A percentile compares a stretch with the other conserved stretches of the same genome.
phyloP scores from a whole-genome alignment of 2,329 filamentous ascomycete genomes.

The Colletotrichum godetiae region DNA sequence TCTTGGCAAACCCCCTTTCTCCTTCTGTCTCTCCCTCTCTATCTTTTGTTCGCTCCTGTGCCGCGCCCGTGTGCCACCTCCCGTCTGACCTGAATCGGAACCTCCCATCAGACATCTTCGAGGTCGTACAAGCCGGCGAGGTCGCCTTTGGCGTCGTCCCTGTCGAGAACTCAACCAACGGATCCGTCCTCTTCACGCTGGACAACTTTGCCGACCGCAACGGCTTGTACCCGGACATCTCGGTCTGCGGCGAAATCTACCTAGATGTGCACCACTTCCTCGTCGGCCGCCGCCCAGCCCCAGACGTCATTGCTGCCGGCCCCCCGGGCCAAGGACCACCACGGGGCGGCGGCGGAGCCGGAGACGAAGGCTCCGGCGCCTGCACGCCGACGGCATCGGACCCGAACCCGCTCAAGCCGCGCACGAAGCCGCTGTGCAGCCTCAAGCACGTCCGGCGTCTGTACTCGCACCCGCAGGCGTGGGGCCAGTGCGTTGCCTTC shows the following conservation, averaged over 20 bases:
- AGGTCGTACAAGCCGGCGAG: constrained; percentile 75
- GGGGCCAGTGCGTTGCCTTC: constrained; percentile 88
- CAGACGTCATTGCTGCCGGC: constrained; percentile 44
- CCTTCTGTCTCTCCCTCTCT: not conserved
- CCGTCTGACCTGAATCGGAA: constrained; percentile 7
- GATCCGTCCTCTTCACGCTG: constrained; percentile 88
- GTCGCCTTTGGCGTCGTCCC: constrained; percentile 85
- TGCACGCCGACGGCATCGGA: constrained; percentile 61
- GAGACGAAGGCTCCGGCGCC: constrained; percentile 52
- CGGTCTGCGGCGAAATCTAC: constrained; percentile 86
- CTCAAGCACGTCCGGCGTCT: constrained; percentile 77
- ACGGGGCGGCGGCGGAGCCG: not conserved
- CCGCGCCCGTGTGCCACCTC: not conserved
- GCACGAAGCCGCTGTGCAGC: constrained; percentile 58
- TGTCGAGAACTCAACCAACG: constrained; percentile 96
- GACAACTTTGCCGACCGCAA: constrained; percentile 86
- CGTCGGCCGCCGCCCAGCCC: constrained; percentile 62
- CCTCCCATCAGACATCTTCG: constrained; percentile 76
- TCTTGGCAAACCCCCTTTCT: not conserved
- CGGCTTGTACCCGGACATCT: constrained; percentile 72
- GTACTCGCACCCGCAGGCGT: constrained; percentile 95
- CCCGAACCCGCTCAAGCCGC: constrained; percentile 57
- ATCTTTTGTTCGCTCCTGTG: constrained; percentile 9
- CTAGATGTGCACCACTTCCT: constrained; percentile 91
- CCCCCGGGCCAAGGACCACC: not conserved